A percentile compares a stretch with the other conserved stretches of the same genome.
These are phyloP conservation scores for Blastocystis sp. DNA, from an alignment of 352 stramenopile species.

Conservation along the genomic window DNA sequence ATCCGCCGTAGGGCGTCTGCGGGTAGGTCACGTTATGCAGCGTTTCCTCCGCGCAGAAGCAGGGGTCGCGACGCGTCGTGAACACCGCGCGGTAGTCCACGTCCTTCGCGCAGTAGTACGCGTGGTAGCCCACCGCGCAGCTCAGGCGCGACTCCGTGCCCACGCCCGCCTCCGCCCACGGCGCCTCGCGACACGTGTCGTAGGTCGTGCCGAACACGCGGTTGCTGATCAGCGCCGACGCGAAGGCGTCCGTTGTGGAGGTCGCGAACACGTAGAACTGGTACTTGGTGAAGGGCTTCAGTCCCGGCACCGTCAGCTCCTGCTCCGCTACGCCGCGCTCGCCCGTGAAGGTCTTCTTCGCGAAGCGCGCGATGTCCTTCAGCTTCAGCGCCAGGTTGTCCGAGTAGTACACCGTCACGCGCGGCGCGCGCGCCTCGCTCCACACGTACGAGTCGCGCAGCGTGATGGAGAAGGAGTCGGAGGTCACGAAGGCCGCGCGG, in stretches of 20 bases:
- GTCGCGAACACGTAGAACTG: slow-evolving; percentile 31
- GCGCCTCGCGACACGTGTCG: background rate
- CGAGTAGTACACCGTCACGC: slow-evolving; percentile 4
- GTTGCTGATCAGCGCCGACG: background rate
- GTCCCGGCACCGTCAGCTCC: background rate
- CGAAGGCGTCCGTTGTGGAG: background rate
- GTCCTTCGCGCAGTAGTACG: slow-evolving; percentile 17
- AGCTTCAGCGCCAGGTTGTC: too few species aligned
- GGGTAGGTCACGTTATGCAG: background rate
- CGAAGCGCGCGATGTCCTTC: background rate
- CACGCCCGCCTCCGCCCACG: slow-evolving; percentile 1
- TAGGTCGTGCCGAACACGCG: background rate
- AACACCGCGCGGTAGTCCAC: background rate
- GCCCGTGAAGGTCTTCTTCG: background rate
- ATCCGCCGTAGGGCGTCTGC: background rate
- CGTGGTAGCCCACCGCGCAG: slow-evolving; percentile 40
- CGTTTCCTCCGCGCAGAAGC: slow-evolving; percentile 5
- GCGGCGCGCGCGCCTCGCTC: background rate
- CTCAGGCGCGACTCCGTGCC: background rate
- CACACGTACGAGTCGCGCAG: slow-evolving; percentile 23
- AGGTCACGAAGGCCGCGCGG: background rate
- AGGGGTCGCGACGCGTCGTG: background rate
- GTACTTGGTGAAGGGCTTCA: background rate
- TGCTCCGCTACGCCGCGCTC: background rate
- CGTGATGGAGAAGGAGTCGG: slow-evolving; percentile 35